phyloP scores from a whole-genome alignment of 768 basidiomycete genomes.

The Auriscalpium microsporum region DNA sequence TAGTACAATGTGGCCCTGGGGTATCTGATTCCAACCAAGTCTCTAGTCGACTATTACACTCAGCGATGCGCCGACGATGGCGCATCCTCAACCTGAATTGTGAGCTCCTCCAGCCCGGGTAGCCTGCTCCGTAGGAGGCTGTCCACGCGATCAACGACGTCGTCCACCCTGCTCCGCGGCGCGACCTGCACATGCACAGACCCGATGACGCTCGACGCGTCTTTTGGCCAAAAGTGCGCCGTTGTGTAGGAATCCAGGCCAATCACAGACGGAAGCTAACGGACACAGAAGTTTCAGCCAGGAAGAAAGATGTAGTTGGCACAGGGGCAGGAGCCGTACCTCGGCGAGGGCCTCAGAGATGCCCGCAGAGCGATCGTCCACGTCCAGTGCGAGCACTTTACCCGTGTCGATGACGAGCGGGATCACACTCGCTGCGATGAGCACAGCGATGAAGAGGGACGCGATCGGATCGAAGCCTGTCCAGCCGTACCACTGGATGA shows the following conservation, averaged over 20 bases:
- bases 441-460: conserved; percentile 87
- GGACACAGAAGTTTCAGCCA: not conserved
- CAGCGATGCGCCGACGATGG: too few relatives aligned
- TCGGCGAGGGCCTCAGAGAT: conserved; percentile 56
- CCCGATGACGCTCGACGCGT: conserved; percentile 75
- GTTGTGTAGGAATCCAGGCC: conserved; percentile 75
- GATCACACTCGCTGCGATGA: conserved; percentile 93
- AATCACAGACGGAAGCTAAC: conserved; percentile 62
- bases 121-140: conserved; percentile 62
- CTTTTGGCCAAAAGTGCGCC: conserved; percentile 95
- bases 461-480: conserved; percentile 99
- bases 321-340: conserved; percentile 31
- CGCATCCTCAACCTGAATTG: conserved; percentile 68
- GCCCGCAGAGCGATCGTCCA: conserved; percentile 49
- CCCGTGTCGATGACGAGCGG: conserved; percentile 94
- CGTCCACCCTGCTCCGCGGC: conserved; percentile 36
- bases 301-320: not conserved
- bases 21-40: too few relatives aligned
- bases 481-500: conserved; percentile 96
- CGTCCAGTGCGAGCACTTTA: conserved; percentile 76
- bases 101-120: conserved; percentile 78
- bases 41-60: too few relatives aligned
- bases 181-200: conserved; percentile 86
- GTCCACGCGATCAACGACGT: conserved; percentile 72
- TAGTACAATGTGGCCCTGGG: too few relatives aligned